Conservation (phyloP, 345 rosid genomes). For the Balakata baccata region DNA sequence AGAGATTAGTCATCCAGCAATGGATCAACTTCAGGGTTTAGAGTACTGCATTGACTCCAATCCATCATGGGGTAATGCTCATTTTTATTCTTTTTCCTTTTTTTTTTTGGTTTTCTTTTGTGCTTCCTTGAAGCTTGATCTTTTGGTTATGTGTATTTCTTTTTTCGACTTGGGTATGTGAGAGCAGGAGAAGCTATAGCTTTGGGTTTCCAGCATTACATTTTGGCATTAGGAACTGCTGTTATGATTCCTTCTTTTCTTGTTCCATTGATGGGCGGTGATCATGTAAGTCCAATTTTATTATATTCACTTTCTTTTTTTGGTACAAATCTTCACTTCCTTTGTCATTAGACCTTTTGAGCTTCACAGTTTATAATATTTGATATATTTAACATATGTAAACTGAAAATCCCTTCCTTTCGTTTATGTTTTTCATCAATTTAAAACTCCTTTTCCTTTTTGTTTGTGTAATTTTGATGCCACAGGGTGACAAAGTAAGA, state of each 20-base stretch:
- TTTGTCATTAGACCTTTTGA: neutral
- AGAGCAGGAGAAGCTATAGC: constrained; percentile 91
- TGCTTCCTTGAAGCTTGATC: neutral
- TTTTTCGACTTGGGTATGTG: constrained; percentile 16
- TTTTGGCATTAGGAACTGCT: constrained; percentile 92
- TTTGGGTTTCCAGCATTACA: constrained; percentile 91
- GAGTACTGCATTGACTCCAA: constrained; percentile 99
- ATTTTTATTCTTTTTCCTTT: no score
- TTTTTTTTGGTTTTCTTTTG: neutral
- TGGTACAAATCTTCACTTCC: neutral
- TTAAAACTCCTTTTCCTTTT: neutral
- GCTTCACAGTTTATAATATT: neutral
- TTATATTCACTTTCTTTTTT: no score
- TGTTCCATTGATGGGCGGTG: constrained; percentile 96
- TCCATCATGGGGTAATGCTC: constrained; percentile 87
- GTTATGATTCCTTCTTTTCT: constrained; percentile 99
- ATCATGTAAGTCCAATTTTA: constrained; percentile 61
- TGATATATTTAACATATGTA: no score
- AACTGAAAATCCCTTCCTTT: neutral
- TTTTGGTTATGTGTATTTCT: neutral
- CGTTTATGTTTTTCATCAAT: neutral
- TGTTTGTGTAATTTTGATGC: constrained; percentile 14
- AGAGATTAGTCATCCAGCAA: constrained; percentile 82
- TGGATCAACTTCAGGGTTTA: constrained; percentile 98
- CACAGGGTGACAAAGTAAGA: constrained; percentile 93